Percentiles rank a stretch among this genome's conserved stretches.
These are phyloP conservation scores for Datura wrightii DNA, from an alignment of 257 asterid species.

Conservation along the genomic window DNA sequence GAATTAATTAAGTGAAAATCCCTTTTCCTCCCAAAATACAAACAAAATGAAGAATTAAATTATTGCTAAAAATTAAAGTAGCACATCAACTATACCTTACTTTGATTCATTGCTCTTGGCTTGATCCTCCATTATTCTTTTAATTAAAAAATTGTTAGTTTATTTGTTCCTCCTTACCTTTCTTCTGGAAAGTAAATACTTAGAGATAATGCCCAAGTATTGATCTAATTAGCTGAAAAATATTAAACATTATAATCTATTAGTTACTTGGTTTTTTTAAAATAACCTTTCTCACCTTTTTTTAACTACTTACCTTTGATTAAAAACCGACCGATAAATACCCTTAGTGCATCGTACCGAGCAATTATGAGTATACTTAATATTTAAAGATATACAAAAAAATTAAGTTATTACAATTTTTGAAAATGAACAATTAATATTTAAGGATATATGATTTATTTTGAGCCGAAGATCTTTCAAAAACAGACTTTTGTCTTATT, in stretches of 20 bases:
- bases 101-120: conserved; percentile 17
- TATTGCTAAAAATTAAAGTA: conserved; percentile 25
- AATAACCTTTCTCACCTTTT: too few relatives aligned
- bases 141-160: neutral
- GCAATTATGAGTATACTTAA: too few relatives aligned
- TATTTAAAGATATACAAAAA: neutral
- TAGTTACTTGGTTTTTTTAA: too few relatives aligned
- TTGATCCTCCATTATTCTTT: conserved; percentile 4
- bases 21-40: conserved; percentile 7
- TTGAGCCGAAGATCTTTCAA: too few relatives aligned
- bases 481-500: too few relatives aligned
- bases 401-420: neutral
- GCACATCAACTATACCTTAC: conserved; percentile 24
- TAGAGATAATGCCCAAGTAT: neutral
- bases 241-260: too few relatives aligned
- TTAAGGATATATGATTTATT: too few relatives aligned
- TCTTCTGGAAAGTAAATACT: neutral
- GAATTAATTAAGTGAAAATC: neutral
- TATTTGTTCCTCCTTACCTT: neutral
- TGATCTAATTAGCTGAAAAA: neutral
- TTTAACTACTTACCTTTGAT: neutral
- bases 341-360: too few relatives aligned
- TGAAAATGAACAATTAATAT: too few relatives aligned
- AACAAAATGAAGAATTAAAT: conserved; percentile 10
- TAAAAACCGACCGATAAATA: too few relatives aligned